Conservation (phyloP, 2,329 filamentous ascomycete species). For the Colletotrichum neosansevieriae region DNA sequence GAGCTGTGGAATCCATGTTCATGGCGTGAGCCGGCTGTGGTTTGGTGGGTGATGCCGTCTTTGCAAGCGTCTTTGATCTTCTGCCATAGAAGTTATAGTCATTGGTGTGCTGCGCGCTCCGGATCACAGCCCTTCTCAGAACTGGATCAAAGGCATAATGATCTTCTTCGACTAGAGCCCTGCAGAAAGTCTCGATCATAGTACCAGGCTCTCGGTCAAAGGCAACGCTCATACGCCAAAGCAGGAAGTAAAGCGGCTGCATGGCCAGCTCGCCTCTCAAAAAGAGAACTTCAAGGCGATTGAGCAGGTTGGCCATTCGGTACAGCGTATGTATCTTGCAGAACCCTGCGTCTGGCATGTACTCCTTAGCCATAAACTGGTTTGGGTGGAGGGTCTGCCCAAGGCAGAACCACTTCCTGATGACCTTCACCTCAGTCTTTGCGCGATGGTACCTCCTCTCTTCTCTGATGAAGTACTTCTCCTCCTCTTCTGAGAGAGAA, state of each 20-base stretch:
- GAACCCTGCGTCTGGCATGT: conserved; percentile 48
- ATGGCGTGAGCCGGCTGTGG: too few species aligned
- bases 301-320: conserved; percentile 49
- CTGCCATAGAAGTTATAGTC: conserved; percentile 28
- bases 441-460: conserved; percentile 41
- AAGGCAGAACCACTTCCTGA: conserved; percentile 50
- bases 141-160: conserved; percentile 18
- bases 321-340: conserved; percentile 53
- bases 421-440: conserved; percentile 48
- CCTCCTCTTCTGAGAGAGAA: background rate
- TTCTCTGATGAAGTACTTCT: conserved; percentile 15
- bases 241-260: conserved; percentile 54
- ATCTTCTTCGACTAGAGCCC: conserved; percentile 16
- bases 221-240: conserved; percentile 48
- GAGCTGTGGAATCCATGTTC: too few species aligned
- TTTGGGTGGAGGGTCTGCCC: conserved; percentile 51
- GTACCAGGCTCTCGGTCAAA: conserved; percentile 17
- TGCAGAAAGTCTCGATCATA: conserved; percentile 6
- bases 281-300: conserved; percentile 47
- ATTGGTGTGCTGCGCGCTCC: conserved; percentile 29
- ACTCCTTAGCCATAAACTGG: conserved; percentile 50
- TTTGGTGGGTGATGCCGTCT: too few species aligned
- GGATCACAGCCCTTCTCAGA: conserved; percentile 21
- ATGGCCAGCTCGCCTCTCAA: conserved; percentile 46
- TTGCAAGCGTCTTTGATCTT: background rate